These are phyloP conservation scores for Lobosporangium transversale DNA, from an alignment of 192 early-diverging fungal genomes.

Conservation along the genomic window DNA sequence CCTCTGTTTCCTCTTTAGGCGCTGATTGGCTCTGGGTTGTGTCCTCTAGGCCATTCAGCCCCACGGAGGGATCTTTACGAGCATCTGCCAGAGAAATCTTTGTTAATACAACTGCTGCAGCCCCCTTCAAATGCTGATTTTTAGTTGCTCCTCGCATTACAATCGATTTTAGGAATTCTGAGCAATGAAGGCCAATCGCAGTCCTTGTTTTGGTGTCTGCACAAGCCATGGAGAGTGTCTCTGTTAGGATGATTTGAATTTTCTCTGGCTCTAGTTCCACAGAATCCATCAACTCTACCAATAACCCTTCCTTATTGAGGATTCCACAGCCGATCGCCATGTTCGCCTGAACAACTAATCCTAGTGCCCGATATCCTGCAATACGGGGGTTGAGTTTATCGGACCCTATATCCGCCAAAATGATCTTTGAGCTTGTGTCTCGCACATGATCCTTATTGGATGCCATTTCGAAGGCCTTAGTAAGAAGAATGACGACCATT, in stretches of 20 bases:
- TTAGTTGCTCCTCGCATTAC: constrained; percentile 35
- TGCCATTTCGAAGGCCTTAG: constrained; percentile 36
- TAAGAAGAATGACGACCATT: constrained; percentile 35
- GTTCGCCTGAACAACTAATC: constrained; percentile 74
- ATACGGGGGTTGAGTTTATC: constrained; percentile 43
- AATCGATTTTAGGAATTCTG: constrained; percentile 61
- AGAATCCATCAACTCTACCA: constrained; percentile 82
- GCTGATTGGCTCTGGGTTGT: constrained; percentile 26
- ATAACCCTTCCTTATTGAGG: constrained; percentile 67
- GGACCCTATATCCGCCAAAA: constrained; percentile 36
- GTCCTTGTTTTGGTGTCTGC: constrained; percentile 68
- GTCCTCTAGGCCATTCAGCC: constrained; percentile 26
- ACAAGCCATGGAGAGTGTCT: constrained; percentile 67
- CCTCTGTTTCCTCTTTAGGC: constrained; percentile 45
- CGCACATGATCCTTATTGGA: constrained; percentile 35
- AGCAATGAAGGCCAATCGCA: constrained; percentile 62
- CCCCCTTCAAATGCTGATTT: constrained; percentile 61
- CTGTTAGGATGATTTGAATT: constrained; percentile 74
- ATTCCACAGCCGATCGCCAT: constrained; percentile 66
- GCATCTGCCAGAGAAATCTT: constrained; percentile 66
- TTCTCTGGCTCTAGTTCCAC: constrained; percentile 76
- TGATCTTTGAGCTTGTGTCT: constrained; percentile 28
- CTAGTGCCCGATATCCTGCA: constrained; percentile 62
- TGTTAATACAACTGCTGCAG: constrained; percentile 68
- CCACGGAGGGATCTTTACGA: constrained; percentile 26